These are phyloP conservation scores for Tetrahymena thermophila DNA, from an alignment of 73 alveolate species.

Conservation along the genomic window DNA sequence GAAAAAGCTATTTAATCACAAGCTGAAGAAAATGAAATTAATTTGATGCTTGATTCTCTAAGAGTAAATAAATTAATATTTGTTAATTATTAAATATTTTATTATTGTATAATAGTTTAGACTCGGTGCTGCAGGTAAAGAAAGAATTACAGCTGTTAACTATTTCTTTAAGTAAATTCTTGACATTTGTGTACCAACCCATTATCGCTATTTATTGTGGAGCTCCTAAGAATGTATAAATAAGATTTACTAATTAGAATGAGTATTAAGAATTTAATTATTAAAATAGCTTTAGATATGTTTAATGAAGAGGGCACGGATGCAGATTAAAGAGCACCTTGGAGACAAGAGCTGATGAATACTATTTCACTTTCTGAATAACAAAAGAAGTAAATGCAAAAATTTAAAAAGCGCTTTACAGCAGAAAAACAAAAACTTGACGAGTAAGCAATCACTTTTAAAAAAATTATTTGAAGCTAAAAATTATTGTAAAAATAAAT, in stretches of 20 bases:
- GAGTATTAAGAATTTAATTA: neutral
- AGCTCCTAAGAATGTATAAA: neutral
- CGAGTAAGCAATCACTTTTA: neutral
- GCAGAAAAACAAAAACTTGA: conserved; percentile 9
- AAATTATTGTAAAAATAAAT: neutral
- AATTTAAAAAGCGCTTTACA: conserved; percentile 1
- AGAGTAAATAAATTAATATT: neutral
- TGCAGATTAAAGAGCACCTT: neutral
- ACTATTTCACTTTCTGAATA: conserved; percentile 1
- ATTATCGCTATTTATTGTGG: conserved; percentile 17
- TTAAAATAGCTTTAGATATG: neutral
- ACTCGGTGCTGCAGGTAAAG: conserved; percentile 36
- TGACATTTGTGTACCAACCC: conserved; percentile 22
- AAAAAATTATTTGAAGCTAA: neutral
- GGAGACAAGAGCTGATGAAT: neutral
- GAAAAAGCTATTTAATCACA: conserved; percentile 10
- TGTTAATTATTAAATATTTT: neutral
- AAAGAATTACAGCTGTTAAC: conserved; percentile 24
- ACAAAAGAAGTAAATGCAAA: conserved; percentile 7
- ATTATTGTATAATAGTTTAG: neutral
- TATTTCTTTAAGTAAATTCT: conserved; percentile 16
- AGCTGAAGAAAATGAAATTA: conserved; percentile 19
- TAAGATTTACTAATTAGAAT: neutral
- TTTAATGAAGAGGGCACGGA: neutral
- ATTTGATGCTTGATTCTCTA: conserved; percentile 15